Evolutionary conservation across 176 grass and related monocot species (phyloP), one percentile per base, ranked within the genome.

Genomic region (Rhynchospora pubera): DNA sequence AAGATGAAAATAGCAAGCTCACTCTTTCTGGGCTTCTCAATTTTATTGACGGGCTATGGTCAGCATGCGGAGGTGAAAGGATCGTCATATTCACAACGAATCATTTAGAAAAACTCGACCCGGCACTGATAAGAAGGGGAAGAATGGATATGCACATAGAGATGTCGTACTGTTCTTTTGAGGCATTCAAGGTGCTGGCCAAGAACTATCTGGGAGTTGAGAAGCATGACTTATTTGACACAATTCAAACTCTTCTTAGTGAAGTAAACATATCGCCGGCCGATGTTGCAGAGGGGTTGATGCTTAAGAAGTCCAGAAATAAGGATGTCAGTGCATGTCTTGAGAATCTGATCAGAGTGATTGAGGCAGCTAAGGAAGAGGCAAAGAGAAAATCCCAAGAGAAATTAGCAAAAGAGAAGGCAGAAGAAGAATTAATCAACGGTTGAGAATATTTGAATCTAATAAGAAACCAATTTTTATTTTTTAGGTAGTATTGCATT

Each of bases 131-230:
- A 24, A 57, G 88, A 28, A 70, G 73, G 13, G 88, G 88, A 1
- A 83, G 88, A 51, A 90, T 90, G 88, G 88, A 90, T 72, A 86
- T 86, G 80, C 88, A 81, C 53, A 84, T 90, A 16, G 84, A 90
- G 80, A 59, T 90, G 88, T 90, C 88, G 1, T 90, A 86, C 56
- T 90, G 88, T 62, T 5, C 32, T 18, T 90, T 90, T 9, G 74
- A 81, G 56, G 80, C 73, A n/a, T 90, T 90, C 53, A 84, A 81
- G 74, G 69, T 84, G 56, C 46, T 90, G 53, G 72, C 84, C 3
- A 84, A 79, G 22, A 90, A 84, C 80, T 90, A 90, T 73, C 30
- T 86, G 8, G 56, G 71, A 4, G 19, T 84, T 0, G 51, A 56
- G 42, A 5, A 45, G 1, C 68, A 78, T 1, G 50, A 58, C 10